Base-by-base conservation (phyloP, 441 rosid species). In the Omphalea diandra region DNA sequence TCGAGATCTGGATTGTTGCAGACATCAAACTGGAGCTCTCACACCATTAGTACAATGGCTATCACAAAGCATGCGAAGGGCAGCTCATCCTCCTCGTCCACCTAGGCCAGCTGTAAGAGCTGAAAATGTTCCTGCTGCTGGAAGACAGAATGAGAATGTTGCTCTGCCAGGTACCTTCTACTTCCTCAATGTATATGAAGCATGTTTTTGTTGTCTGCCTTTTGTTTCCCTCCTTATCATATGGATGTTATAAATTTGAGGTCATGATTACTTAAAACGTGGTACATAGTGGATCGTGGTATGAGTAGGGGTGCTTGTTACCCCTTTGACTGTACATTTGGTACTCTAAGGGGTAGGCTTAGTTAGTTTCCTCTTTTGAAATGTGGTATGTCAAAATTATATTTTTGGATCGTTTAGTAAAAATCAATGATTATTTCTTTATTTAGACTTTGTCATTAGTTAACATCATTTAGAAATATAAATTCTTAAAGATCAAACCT, bases 11-110 rank as follows among this genome's bases (percentile, higher is more conserved):
- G 78, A 35, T 67, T 76, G 32, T 56, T 81, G 73, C 85, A 95
- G 99, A 70, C 90, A 95, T 80, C 97, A 92, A 82, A 92, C 98
- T 54, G 99, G 98, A 74, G 99, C 96, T 69, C 91, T 94, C 41
- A 82, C 99, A 52, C 99, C 99, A 1, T 77, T 94, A 75, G 78
- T 92, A 33, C 84, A 87, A 66, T 87, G 97, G 99, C 94, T 94
- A 62, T 89, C 98, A 22, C 97, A 90, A 79, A 91, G 98, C 71
- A 94, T 92, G 98, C 96, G 87, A 62, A 90, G 99, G 78, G 98
- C 94, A 38, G 99, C 97, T 59, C 86, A 89, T 17, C 97, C 98
- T 76, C 97, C 97, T 69, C 85, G 56, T 57, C 94, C 83, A 57
- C 90, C 85, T 1, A 81, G 90, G 82, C 88, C 96, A 31, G 95